Base-by-base conservation (phyloP, 225 moss, liverwort and hornwort genomes). In the Physcomitrium patens region DNA sequence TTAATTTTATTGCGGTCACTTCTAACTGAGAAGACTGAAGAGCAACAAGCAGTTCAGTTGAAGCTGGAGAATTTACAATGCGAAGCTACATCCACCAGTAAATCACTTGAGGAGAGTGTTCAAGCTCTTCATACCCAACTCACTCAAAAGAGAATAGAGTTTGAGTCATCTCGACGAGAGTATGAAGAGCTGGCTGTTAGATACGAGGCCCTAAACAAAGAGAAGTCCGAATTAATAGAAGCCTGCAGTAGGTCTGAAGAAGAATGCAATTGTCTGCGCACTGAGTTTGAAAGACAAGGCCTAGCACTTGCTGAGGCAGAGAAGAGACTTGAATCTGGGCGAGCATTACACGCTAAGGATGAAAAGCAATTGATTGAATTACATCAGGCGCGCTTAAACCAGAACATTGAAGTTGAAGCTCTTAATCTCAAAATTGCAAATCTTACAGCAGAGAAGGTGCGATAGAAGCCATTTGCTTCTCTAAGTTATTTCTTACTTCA, bases 361-460 rank as follows among this genome's bases (percentile, higher is more conserved):
- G 80, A 73, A 68, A 63, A 58, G 19, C 77, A 56, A 49, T 60
- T 78, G 59, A 61, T 71, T 27, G 83, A 77, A 28, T 48, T 83
- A 65, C 80, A 59, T 44, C 27, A 71, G 61, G 17, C 60, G 27
- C 68, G 79, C 49, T 68, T 67, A 23, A 57, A 67, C 42, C 75
- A 75, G 54, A 60, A 24, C 44, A 63, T n/a, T 28, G 84, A 79
- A 77, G 72, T 89, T 65, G 72, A 81, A 62, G 68, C 42, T 65
- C 84, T 89, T 42, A 59, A 62, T 52, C 60, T 59, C 68, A 81
- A 85, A 75, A 60, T 89, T 76, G 70, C 72, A 20, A 76, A 75
- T 51, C 77, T 92, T 69, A 77, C 77, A 69, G 86, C 79, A 68
- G 79, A 86, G 60, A 85, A 83, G 83, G 83, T 80, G 37, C 53